phyloP scores from a whole-genome alignment of 139 green algal species.

The Chlorella sorokiniana region DNA sequence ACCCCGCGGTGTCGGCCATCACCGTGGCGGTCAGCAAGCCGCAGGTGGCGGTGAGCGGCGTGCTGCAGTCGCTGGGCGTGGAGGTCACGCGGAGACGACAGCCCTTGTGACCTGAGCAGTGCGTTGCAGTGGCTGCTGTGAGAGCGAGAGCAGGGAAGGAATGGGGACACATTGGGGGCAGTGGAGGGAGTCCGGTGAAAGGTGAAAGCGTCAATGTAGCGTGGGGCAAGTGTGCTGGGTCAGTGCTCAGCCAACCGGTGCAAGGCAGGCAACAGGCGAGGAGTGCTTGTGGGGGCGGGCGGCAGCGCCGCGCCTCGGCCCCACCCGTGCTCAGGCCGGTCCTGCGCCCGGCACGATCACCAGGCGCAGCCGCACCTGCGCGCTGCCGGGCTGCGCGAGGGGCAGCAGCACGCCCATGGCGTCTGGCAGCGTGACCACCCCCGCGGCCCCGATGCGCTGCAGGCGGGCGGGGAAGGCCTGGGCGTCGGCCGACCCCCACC shows the following conservation, averaged over 20 bases:
- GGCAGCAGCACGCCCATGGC: constrained; percentile 13
- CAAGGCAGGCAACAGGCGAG: not conserved
- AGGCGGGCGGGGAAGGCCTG: not conserved
- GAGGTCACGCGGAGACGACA: constrained; percentile 29
- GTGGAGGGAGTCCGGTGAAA: no score
- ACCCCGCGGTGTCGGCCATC: constrained; percentile 41
- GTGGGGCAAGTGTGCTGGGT: not conserved
- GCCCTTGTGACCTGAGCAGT: not conserved
- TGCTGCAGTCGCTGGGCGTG: constrained; percentile 59
- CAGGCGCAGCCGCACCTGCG: not conserved
- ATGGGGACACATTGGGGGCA: not conserved
- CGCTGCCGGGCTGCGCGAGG: not conserved
- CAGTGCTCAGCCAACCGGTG: no score
- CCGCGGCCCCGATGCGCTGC: not conserved
- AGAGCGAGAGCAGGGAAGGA: not conserved
- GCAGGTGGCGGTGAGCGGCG: constrained; percentile 60
- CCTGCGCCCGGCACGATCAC: constrained; percentile 7
- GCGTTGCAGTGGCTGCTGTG: not conserved
- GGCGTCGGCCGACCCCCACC: not conserved
- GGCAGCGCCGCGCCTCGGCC: no score
- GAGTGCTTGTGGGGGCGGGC: no score
- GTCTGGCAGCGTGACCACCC: not conserved
- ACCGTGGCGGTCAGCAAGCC: constrained; percentile 61
- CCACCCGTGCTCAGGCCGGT: no score
- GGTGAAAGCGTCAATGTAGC: not conserved